phyloP scores from a whole-genome alignment of 140 eudicot species.

The Cichorium intybus region DNA sequence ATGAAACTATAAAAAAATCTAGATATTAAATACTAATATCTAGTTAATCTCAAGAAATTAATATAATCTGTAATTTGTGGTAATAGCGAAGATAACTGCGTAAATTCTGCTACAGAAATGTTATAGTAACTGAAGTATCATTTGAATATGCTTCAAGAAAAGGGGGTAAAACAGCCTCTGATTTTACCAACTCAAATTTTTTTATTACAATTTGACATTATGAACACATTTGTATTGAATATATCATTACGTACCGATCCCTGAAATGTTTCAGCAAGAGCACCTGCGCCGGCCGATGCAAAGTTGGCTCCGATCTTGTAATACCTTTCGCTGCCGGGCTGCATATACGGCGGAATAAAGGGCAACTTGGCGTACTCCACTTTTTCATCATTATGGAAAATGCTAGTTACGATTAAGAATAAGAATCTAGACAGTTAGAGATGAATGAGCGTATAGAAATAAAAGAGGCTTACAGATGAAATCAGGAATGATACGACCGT shows the following conservation, averaged over 20 bases:
- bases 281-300: slow-evolving; percentile 62
- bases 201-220: too few relatives aligned
- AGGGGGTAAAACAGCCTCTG: too few relatives aligned
- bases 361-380: slow-evolving; percentile 57
- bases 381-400: slow-evolving; percentile 1
- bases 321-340: slow-evolving; percentile 21
- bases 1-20: not conserved
- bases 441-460: not conserved
- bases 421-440: not conserved
- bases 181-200: too few relatives aligned
- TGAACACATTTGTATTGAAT: too few relatives aligned
- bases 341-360: slow-evolving; percentile 41
- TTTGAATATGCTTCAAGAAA: not conserved
- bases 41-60: not conserved
- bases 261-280: slow-evolving; percentile 33
- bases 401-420: not conserved
- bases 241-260: slow-evolving; percentile 31
- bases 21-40: not conserved
- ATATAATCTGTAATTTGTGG: not conserved
- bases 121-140: not conserved
- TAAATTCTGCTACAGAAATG: not conserved
- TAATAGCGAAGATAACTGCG: not conserved
- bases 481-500: slow-evolving; percentile 65
- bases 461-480: slow-evolving; percentile 37
- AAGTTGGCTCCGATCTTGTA: slow-evolving; percentile 50